Evolutionary conservation across 2,329 filamentous ascomycete genomes (phyloP), one percentile per base, ranked within the genome.

Genomic region (Dothistroma pini): DNA sequence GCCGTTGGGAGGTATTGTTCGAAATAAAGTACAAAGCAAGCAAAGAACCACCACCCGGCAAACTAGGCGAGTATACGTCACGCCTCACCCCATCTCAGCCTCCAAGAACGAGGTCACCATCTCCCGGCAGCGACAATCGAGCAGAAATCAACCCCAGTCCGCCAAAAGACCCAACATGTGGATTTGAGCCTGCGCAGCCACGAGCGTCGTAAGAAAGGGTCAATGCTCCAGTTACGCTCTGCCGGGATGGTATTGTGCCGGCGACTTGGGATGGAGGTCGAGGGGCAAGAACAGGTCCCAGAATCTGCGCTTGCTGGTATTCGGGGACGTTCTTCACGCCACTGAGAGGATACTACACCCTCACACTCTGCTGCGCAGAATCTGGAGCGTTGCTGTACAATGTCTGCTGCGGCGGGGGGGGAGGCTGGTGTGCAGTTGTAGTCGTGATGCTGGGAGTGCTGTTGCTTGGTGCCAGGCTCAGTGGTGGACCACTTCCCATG

Each of bases 401-500:
- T 4, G 51, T 53, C 51, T 53, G 51, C n/a, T 29, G n/a, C 6
- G 51, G 51, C 31, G 51, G 51, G 4, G 48, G 48, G 12, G 21
- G 48, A 7, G 48, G 21, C n/a, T 53, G 51, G n/a, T 53, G 51
- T 3, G 25, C 6, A 12, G 31, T 21, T 5, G 48, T 31, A 19
- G 48, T 31, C 4, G 19, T 35, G 11, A 53, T 53, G n/a, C 29
- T 53, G 10, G 48, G 48, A 29, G 29, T 51, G 48, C 29, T 51
- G 51, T 35, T 53, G 12, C 22, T 31, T 2, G 51, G 51, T 19
- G 51, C 51, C 3, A 53, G 51, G 16, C n/a, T 32, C 6, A 29
- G 51, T 31, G 51, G 34, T 10, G 54, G 29, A 38, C 44, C 52
- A 34, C 57, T 49, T 6, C 77, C 79, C 69, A 80, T 69, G 57